Percentiles rank a stretch among this genome's conserved stretches.
Evolutionary conservation across 257 asterid genomes (phyloP).

Genomic region (Eucommia ulmoides): DNA sequence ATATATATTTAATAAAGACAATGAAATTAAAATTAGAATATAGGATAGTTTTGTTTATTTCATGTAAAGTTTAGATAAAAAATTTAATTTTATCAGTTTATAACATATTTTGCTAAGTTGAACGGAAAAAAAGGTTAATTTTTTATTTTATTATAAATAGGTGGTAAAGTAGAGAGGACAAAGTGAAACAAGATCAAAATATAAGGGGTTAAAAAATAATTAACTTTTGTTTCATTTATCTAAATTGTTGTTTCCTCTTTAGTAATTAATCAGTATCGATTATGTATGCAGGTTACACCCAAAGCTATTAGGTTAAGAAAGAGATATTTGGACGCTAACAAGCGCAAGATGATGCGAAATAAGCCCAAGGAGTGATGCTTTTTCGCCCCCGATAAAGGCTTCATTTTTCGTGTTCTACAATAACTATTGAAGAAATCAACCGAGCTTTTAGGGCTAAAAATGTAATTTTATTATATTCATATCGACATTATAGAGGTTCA

Average conservation of each 20-base stretch:
- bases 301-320: slow-evolving; percentile 79
- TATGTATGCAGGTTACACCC: slow-evolving; percentile 61
- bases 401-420: no score
- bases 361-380: slow-evolving; percentile 52
- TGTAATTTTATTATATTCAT: no score
- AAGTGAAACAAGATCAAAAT: no score
- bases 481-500: slow-evolving; percentile 7
- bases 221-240: no score
- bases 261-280: background rate
- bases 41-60: background rate
- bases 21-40: background rate
- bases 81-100: background rate
- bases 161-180: no score
- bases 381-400: no score
- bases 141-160: background rate
- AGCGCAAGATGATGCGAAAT: slow-evolving; percentile 77
- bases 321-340: slow-evolving; percentile 74
- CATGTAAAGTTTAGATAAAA: no score
- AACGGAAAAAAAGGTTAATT: background rate
- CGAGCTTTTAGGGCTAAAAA: no score
- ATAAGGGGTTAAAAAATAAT: no score
- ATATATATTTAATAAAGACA: background rate
- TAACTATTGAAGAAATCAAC: no score
- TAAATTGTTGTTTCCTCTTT: background rate
- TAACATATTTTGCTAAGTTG: background rate